Evolutionary conservation across 2,329 filamentous ascomycete genomes (phyloP).

Genomic region (Penicillium sp.): DNA sequence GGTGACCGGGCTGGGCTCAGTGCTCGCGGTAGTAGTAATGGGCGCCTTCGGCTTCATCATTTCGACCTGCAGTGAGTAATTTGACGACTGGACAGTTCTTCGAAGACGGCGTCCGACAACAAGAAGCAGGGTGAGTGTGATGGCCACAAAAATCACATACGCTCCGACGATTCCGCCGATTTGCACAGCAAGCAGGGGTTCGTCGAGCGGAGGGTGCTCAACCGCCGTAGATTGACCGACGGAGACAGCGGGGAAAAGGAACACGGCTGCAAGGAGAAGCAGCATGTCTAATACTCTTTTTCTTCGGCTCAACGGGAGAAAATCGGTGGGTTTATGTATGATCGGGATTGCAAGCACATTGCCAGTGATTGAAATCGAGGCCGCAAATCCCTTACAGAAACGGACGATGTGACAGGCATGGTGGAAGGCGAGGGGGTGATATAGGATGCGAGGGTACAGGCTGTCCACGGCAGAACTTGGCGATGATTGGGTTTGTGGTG

Average conservation of each 20-base stretch:
- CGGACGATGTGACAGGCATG: slow-evolving; percentile 14
- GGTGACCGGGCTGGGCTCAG: slow-evolving; percentile 42
- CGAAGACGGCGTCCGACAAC: slow-evolving; percentile 63
- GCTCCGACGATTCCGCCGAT: slow-evolving; percentile 82
- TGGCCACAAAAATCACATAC: slow-evolving; percentile 77
- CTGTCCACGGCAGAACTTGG: background rate
- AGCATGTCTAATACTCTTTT: slow-evolving; percentile 20
- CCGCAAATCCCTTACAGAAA: slow-evolving; percentile 33
- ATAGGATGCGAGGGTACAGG: slow-evolving; percentile 6
- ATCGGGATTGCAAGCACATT: slow-evolving; percentile 21
- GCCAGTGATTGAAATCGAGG: slow-evolving; percentile 26
- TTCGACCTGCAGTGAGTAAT: slow-evolving; percentile 59
- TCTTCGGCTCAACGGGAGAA: slow-evolving; percentile 11
- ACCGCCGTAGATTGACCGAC: background rate
- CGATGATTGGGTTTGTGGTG: slow-evolving; percentile 18
- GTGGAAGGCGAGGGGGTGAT: slow-evolving; percentile 13
- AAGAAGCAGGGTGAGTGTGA: slow-evolving; percentile 72
- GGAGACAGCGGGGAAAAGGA: slow-evolving; percentile 16
- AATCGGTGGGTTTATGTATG: slow-evolving; percentile 27
- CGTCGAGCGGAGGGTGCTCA: slow-evolving; percentile 56
- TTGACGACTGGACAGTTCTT: slow-evolving; percentile 57
- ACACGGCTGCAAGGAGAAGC: slow-evolving; percentile 14
- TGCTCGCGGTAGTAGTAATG: slow-evolving; percentile 23
- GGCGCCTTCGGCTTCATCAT: slow-evolving; percentile 56
- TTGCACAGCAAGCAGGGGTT: slow-evolving; percentile 74